Evolutionary conservation across 1,284 basidiomycete genomes (phyloP), one percentile per base, ranked within the genome.

Genomic region (Puccinia novopanici): DNA sequence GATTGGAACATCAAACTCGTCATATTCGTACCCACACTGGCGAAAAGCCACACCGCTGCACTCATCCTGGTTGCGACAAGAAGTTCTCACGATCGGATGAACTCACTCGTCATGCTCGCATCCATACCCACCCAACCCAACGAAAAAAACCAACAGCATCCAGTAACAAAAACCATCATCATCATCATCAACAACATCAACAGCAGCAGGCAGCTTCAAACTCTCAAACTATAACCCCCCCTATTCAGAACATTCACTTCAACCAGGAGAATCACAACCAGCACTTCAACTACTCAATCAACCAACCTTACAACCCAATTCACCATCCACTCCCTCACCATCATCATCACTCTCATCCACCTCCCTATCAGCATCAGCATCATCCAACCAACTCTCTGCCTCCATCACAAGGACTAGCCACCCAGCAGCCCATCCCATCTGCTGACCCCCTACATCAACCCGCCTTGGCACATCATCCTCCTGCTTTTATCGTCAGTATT

Each of bases 11-110:
- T 86, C 93, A 94, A 90, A 94, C 93, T 83, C 82, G 90, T 87
- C 22, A 70, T 71, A 55, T 81, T 27, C 27, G 80, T 37, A 81
- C 80, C 75, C 80, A 81, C 57, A 81, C 80, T 22, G 80, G 80
- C n/a, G 80, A 81, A 61, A 81, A 81, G 67, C 80, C 80, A 19
- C 73, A 75, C 52, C 72, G 55, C 22, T 81, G 80, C 37, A 52
- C 55, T 45, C 78, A 80, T 45, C 70, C 61, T 52, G 78, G 78
- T n/a, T 99, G 96, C 89, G 95, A 98, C 87, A 99, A 98, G 87
- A 92, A 48, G 40, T 99, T 99, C 87, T 96, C 93, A 45, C 91
- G 96, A 82, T 95, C 93, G 24, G 96, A 99, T 87, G 96, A 99
- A 87, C 90, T 99, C 83, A 99, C 96, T 30, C 90, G 96, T 80